Base-by-base conservation (phyloP, 2,329 filamentous ascomycete genomes). In the Albophoma yamanashiensis region DNA sequence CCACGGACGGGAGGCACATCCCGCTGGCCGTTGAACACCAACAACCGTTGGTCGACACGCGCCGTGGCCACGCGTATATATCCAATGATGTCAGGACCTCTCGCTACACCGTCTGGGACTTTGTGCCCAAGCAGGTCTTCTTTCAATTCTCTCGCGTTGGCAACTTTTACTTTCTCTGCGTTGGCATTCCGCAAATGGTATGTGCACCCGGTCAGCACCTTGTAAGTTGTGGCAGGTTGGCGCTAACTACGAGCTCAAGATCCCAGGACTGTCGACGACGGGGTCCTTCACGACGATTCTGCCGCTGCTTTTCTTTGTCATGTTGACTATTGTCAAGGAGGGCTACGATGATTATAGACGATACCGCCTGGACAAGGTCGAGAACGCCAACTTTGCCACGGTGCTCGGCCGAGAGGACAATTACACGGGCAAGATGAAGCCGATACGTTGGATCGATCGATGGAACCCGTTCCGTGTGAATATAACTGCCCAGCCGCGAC, bases 131-230 rank as follows among this genome's bases (percentile, higher is more conserved):
- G 63, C 92, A 96, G 70, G 72, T 96, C 20, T 81, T 92, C 62
- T 92, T 91, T 59, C 91, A 96, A 68, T 94, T 94, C 69, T 89
- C 89, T 9, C 89, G 93, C 62, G 76, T 96, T 56, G 89, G 89
- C 65, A 96, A 96, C 73, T 94, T 95, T 68, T 84, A 95, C 73
- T 95, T 96, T 72, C 80, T 96, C 60, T 87, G 89, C 65, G 85
- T 96, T 64, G 89, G 90, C 52, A 86, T 95, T 62, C 80, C 93
- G 57, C 91, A 96, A 73, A 91, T 90, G 75, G 73, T 75, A 64
- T 42, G 69, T 52, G 38, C 15, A 25, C 6, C 12, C 42, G 9
- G 4, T 15, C 42, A 15, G 2, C 9, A 15, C n/a, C 22, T 12
- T 12, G 31, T 15, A 8, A 38, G 22, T 43, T 25, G 31, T 11